Evolutionary conservation across 306 rosid genomes (phyloP).

Genomic region (Ammopiptanthus mongolicus): DNA sequence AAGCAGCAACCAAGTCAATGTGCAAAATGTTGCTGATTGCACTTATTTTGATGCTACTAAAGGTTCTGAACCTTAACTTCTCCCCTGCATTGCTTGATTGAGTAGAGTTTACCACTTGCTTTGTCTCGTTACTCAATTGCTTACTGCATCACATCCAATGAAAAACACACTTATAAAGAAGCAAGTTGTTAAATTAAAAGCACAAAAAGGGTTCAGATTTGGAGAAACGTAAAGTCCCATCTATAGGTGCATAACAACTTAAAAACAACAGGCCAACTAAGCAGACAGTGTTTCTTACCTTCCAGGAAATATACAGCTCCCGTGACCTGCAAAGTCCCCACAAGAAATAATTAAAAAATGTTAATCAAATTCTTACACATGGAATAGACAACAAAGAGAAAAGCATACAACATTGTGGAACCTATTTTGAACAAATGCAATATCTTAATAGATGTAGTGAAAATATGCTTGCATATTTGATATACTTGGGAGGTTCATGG

Average conservation of each 20-base stretch:
- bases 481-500: neutral
- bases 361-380: neutral
- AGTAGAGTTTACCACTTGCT: conserved; percentile 61
- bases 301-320: conserved; percentile 85
- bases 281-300: conserved; percentile 44
- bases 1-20: conserved; percentile 29
- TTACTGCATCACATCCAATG: conserved; percentile 47
- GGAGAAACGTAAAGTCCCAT: neutral
- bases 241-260: neutral
- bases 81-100: conserved; percentile 51
- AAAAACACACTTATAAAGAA: conserved; percentile 9
- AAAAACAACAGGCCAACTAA: neutral
- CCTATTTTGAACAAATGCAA: conserved; percentile 22
- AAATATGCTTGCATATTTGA: neutral
- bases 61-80: conserved; percentile 32
- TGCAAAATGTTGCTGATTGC: conserved; percentile 30
- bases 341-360: neutral
- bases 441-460: neutral
- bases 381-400: neutral
- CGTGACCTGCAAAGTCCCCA: conserved; percentile 74
- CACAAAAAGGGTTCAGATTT: neutral
- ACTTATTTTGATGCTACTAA: conserved; percentile 36
- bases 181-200: neutral
- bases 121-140: conserved; percentile 48
- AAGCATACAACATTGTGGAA: conserved; percentile 23